These are phyloP conservation scores for Alternaria hordeiaustralica DNA, from an alignment of 2,329 filamentous ascomycete genomes.

Conservation along the genomic window DNA sequence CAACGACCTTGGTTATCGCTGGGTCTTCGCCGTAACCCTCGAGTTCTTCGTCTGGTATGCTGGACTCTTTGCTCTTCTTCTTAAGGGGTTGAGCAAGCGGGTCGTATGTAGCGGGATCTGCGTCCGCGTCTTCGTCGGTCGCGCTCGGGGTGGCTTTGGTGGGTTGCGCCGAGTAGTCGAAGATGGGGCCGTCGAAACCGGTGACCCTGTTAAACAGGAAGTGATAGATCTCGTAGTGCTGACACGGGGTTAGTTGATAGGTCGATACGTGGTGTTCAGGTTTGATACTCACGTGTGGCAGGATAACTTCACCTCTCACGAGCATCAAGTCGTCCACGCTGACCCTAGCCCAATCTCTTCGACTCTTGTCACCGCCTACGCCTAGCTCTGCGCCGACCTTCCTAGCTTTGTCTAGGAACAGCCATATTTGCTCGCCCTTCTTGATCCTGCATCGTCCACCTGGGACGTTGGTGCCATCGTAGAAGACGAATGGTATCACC, in stretches of 20 bases:
- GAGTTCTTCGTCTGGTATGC: slow-evolving; percentile 55
- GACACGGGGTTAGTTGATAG: slow-evolving; percentile 22
- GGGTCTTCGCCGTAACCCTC: slow-evolving; percentile 84
- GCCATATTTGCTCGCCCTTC: slow-evolving; percentile 92
- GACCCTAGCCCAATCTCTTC: slow-evolving; percentile 88
- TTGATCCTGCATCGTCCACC: slow-evolving; percentile 85
- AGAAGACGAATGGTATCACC: slow-evolving; percentile 93
- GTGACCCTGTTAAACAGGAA: slow-evolving; percentile 89
- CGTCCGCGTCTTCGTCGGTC: slow-evolving; percentile 22
- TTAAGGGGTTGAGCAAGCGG: slow-evolving; percentile 49
- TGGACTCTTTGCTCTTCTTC: slow-evolving; percentile 43
- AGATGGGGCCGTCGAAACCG: slow-evolving; percentile 77
- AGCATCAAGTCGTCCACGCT: slow-evolving; percentile 96
- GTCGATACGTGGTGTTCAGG: not conserved
- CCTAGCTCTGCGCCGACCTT: slow-evolving; percentile 87
- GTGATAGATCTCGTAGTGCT: slow-evolving; percentile 98
- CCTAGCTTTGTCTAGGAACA: slow-evolving; percentile 88
- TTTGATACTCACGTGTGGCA: slow-evolving; percentile 76
- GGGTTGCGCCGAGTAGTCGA: slow-evolving; percentile 71
- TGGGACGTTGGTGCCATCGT: slow-evolving; percentile 89
- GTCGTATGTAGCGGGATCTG: slow-evolving; percentile 46
- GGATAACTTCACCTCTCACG: slow-evolving; percentile 86
- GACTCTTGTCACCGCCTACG: slow-evolving; percentile 70
- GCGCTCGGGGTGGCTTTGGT: slow-evolving; percentile 50
- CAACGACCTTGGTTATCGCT: slow-evolving; percentile 87